These are phyloP conservation scores for Arabidopsis hybrid DNA, from an alignment of 441 rosid species.

Conservation along the genomic window DNA sequence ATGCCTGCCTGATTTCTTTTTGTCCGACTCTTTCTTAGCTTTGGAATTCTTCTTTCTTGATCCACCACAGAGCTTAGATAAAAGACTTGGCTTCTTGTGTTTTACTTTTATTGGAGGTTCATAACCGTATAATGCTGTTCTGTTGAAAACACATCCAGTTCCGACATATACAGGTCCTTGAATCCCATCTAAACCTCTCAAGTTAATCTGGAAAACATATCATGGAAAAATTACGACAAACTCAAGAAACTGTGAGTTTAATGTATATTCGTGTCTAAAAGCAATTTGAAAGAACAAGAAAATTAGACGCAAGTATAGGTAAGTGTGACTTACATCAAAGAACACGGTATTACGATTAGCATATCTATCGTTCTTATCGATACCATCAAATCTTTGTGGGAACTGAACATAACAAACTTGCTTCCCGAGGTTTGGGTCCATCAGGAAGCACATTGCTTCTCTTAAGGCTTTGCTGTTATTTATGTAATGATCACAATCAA, in stretches of 20 bases:
- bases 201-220: conserved; percentile 71
- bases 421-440: conserved; percentile 99
- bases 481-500: conserved; percentile 99
- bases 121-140: conserved; percentile 97
- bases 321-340: conserved; percentile 82
- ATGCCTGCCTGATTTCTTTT: conserved; percentile 88
- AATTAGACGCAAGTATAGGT: conserved; percentile 14
- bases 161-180: conserved; percentile 99
- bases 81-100: conserved; percentile 78
- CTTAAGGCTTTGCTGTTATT: conserved; percentile 97
- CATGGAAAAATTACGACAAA: conserved; percentile 15
- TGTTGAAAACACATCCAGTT: conserved; percentile 97
- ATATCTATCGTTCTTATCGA: conserved; percentile 90
- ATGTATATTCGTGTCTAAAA: conserved; percentile 2
- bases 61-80: conserved; percentile 92
- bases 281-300: conserved; percentile 7
- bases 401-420: conserved; percentile 97
- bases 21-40: conserved; percentile 77
- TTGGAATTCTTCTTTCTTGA: conserved; percentile 79
- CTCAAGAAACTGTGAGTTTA: conserved; percentile 23
- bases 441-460: conserved; percentile 98
- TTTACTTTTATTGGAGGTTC: conserved; percentile 91
- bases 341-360: conserved; percentile 97
- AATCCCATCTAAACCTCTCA: conserved; percentile 98
- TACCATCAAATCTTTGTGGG: conserved; percentile 99